Conservation (phyloP, 2,329 filamentous ascomycete species). For the Fusarium neocosmosporiellum region DNA sequence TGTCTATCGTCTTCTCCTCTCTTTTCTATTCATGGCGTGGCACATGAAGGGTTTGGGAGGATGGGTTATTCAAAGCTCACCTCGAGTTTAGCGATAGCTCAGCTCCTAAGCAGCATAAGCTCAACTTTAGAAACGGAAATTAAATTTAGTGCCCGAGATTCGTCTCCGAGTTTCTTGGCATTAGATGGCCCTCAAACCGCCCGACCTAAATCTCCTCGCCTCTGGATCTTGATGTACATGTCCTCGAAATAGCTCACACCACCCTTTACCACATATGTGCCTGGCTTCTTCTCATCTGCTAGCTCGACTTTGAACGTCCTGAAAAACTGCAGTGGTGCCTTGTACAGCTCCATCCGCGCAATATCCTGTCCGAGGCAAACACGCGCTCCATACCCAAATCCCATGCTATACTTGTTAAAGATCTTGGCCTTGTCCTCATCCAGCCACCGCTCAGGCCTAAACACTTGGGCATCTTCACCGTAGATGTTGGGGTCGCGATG, state of each 20-base stretch:
- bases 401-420: constrained; percentile 46
- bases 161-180: not conserved
- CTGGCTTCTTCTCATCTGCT: constrained; percentile 17
- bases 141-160: not conserved
- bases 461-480: constrained; percentile 46
- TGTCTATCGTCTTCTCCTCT: too few relatives aligned
- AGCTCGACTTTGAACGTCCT: constrained; percentile 26
- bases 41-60: too few relatives aligned
- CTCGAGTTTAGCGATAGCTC: not conserved
- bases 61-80: not conserved
- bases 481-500: constrained; percentile 49
- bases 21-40: too few relatives aligned
- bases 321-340: constrained; percentile 29
- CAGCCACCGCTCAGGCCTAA: constrained; percentile 58
- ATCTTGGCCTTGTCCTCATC: constrained; percentile 39
- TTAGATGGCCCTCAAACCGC: not conserved
- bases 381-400: constrained; percentile 55
- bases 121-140: not conserved
- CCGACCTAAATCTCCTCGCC: not conserved
- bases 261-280: constrained; percentile 27
- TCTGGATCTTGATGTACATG: constrained; percentile 23
- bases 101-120: not conserved
- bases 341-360: constrained; percentile 54
- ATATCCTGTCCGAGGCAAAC: constrained; percentile 59
- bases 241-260: constrained; percentile 35